phyloP scores from a whole-genome alignment of 2,329 filamentous ascomycete species.

The Teratosphaeria pseudoeucalypti region DNA sequence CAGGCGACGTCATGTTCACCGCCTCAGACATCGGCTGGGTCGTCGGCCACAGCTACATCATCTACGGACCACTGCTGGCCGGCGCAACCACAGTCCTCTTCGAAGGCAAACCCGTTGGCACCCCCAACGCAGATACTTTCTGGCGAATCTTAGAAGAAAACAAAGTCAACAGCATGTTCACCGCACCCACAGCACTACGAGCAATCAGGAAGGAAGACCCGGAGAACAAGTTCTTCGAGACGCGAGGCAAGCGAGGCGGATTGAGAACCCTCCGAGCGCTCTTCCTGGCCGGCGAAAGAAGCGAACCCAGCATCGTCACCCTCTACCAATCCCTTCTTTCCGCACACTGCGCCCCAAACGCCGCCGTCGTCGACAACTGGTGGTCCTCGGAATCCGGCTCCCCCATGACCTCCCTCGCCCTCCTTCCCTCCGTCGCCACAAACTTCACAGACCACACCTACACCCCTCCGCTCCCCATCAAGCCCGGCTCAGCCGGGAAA shows the following conservation, averaged over 20 bases:
- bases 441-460: constrained; percentile 37
- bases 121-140: constrained; percentile 75
- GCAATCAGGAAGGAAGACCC: constrained; percentile 83
- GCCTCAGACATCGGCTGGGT: constrained; percentile 90
- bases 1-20: constrained; percentile 71
- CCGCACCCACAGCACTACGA: constrained; percentile 75
- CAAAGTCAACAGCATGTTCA: constrained; percentile 73
- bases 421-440: constrained; percentile 52
- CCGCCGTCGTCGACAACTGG: constrained; percentile 61
- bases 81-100: constrained; percentile 81
- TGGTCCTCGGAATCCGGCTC: constrained; percentile 63
- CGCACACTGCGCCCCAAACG: constrained; percentile 53
- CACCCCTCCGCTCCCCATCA: constrained; percentile 49
- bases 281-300: constrained; percentile 82
- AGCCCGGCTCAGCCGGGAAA: constrained; percentile 80
- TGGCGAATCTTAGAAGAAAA: constrained; percentile 82
- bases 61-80: constrained; percentile 76
- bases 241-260: constrained; percentile 56
- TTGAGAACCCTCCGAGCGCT: constrained; percentile 62
- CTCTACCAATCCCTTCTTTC: constrained; percentile 67
- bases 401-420: constrained; percentile 55
- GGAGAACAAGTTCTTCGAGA: constrained; percentile 54
- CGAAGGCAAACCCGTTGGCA: constrained; percentile 89
- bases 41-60: constrained; percentile 74
- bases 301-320: constrained; percentile 73